Conservation (phyloP, 2,329 filamentous ascomycete genomes). For the Seiridium unicorne region DNA sequence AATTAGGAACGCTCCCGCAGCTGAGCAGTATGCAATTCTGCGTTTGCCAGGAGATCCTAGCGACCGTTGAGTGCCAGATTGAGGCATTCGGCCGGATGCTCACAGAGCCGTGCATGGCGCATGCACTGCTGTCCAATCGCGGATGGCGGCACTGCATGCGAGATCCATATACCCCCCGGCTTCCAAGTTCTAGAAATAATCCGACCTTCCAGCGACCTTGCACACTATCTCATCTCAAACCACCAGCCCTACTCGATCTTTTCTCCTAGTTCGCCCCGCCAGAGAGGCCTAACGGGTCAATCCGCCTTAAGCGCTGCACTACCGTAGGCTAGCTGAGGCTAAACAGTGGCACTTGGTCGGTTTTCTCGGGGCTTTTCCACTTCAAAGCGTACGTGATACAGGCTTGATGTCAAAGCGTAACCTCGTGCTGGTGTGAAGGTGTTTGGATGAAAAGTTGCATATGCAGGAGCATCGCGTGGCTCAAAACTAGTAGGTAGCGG, state of each 20-base stretch:
- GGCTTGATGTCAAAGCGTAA: not conserved
- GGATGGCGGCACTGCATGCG: too few species aligned
- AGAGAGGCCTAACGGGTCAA: not conserved
- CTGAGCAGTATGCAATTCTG: not conserved
- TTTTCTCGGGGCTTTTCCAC: not conserved
- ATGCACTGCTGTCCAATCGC: not conserved
- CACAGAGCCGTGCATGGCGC: constrained; percentile 1
- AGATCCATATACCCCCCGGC: not conserved
- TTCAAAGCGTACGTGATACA: not conserved
- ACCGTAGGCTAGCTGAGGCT: not conserved
- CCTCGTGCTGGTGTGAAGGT: not conserved
- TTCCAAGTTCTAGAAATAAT: not conserved
- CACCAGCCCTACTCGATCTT: not conserved
- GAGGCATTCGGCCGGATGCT: not conserved
- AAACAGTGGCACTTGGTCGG: not conserved
- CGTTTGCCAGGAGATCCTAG: not conserved
- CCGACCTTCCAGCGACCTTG: too few species aligned
- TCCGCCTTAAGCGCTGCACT: not conserved
- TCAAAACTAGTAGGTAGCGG: not conserved
- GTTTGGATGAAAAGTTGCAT: constrained; percentile 1
- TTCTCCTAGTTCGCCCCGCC: not conserved
- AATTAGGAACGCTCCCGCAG: not conserved
- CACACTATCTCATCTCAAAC: not conserved
- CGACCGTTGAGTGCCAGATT: not conserved
- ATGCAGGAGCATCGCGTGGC: not conserved